These are phyloP conservation scores for Xylaria nigripes DNA, from an alignment of 495 filamentous ascomycete species.

Conservation along the genomic window DNA sequence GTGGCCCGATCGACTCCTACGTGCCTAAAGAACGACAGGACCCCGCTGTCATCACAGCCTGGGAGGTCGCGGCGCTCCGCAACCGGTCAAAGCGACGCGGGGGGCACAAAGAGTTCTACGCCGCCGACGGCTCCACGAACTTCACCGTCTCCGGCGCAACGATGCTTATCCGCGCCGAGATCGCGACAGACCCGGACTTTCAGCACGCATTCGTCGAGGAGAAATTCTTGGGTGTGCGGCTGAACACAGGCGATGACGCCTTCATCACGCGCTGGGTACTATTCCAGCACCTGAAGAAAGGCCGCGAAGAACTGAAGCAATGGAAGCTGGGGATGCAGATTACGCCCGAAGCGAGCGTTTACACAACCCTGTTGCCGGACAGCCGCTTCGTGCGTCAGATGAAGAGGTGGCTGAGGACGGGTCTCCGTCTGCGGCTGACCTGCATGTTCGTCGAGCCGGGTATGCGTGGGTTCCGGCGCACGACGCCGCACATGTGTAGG, in stretches of 20 bases:
- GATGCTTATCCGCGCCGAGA: conserved; percentile 13
- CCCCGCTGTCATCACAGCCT: no score
- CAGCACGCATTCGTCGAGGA: conserved; percentile 15
- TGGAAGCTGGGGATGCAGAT: conserved; percentile 22
- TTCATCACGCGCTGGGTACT: conserved; percentile 20
- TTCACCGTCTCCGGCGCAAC: conserved; percentile 21
- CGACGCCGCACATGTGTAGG: conserved; percentile 10
- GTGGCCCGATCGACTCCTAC: conserved; percentile 15
- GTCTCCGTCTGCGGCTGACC: conserved; percentile 13
- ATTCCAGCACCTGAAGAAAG: conserved; percentile 15
- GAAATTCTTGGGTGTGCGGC: conserved; percentile 7
- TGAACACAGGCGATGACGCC: no score
- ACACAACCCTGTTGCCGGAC: conserved; percentile 11
- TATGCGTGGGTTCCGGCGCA: no score
- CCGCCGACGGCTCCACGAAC: conserved; percentile 15
- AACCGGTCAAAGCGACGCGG: conserved; percentile 8
- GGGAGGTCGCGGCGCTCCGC: conserved; percentile 18
- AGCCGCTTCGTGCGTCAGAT: conserved; percentile 7
- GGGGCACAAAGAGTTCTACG: conserved; percentile 15
- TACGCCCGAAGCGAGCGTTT: conserved; percentile 9
- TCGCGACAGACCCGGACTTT: conserved; percentile 14
- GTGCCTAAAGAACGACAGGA: conserved; percentile 12
- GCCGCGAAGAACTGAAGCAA: not conserved
- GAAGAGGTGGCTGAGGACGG: conserved; percentile 16
- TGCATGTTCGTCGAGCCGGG: no score